Percentiles rank a stretch among this genome's conserved stretches.
These are phyloP conservation scores for Mortierella hygrophila DNA, from an alignment of 192 early-diverging fungal genomes.

Conservation along the genomic window DNA sequence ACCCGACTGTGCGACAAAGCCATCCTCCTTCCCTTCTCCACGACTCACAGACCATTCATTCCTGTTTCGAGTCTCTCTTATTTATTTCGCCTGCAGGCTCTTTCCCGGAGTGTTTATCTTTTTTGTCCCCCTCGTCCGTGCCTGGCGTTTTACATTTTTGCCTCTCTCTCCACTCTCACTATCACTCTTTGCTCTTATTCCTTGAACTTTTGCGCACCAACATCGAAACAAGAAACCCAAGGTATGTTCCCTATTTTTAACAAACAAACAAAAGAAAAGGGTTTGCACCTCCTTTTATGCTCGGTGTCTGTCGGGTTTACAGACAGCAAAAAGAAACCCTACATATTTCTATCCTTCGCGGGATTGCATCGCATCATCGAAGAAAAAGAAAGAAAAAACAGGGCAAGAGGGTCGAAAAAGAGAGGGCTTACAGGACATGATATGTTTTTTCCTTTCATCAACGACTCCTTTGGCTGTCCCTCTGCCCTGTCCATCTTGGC, in stretches of 20 bases:
- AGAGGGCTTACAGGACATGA: neutral
- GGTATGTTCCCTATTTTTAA: neutral
- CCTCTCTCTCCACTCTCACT: neutral
- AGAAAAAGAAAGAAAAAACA: neutral
- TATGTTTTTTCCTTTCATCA: neutral
- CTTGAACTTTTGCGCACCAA: neutral
- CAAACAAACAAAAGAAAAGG: neutral
- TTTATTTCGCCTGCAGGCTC: slow-evolving; percentile 3
- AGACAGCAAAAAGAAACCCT: neutral
- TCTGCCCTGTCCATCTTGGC: neutral
- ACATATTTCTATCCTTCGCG: neutral
- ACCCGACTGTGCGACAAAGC: neutral
- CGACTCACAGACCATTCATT: neutral
- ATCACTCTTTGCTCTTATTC: neutral
- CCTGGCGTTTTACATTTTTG: neutral
- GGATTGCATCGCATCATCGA: neutral
- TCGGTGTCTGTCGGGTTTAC: neutral
- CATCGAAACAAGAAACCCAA: neutral
- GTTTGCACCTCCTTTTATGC: neutral
- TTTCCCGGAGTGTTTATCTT: neutral
- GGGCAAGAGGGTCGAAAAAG: neutral
- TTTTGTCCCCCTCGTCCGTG: neutral
- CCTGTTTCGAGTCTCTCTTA: neutral
- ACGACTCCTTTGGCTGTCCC: neutral
- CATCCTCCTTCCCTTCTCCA: neutral